phyloP scores from a whole-genome alignment of 2,329 filamentous ascomycete species.

The Fusarium concolor region DNA sequence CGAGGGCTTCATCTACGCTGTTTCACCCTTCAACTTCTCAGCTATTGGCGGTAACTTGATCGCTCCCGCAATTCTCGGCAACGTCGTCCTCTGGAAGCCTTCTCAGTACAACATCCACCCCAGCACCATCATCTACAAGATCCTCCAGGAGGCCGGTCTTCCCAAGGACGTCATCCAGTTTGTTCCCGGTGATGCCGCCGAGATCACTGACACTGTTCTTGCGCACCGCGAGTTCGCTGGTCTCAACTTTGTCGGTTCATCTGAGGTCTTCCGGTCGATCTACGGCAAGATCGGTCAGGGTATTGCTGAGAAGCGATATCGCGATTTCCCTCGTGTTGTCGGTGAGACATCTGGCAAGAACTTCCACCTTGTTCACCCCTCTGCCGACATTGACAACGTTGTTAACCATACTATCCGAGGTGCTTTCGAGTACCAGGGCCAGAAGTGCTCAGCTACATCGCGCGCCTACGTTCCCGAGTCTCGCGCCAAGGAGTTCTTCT shows the following conservation, averaged over 20 bases:
- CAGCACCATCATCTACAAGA: slow-evolving; percentile 90
- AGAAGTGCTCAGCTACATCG: slow-evolving; percentile 90
- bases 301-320: slow-evolving; percentile 83
- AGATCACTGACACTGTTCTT: slow-evolving; percentile 82
- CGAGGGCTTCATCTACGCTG: slow-evolving; percentile 94
- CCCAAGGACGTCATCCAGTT: slow-evolving; percentile 93
- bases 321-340: slow-evolving; percentile 86
- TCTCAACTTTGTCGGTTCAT: slow-evolving; percentile 96
- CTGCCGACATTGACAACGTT: slow-evolving; percentile 81
- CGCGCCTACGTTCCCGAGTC: slow-evolving; percentile 83
- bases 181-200: slow-evolving; percentile 85
- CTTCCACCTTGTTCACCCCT: slow-evolving; percentile 85
- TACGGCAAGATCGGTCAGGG: slow-evolving; percentile 87
- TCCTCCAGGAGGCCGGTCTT: slow-evolving; percentile 89
- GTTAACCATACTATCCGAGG: slow-evolving; percentile 86
- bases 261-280: slow-evolving; percentile 86
- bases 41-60: slow-evolving; percentile 90
- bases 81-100: slow-evolving; percentile 97
- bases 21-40: slow-evolving; percentile 96
- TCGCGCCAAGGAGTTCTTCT: slow-evolving; percentile 76
- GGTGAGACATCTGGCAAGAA: slow-evolving; percentile 95
- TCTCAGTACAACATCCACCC: slow-evolving; percentile 86
- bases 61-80: slow-evolving; percentile 87
- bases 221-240: slow-evolving; percentile 83
- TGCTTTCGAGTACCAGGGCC: slow-evolving; percentile 90